phyloP scores from a whole-genome alignment of 2,329 filamentous ascomycete species.

The Chalara sp. region DNA sequence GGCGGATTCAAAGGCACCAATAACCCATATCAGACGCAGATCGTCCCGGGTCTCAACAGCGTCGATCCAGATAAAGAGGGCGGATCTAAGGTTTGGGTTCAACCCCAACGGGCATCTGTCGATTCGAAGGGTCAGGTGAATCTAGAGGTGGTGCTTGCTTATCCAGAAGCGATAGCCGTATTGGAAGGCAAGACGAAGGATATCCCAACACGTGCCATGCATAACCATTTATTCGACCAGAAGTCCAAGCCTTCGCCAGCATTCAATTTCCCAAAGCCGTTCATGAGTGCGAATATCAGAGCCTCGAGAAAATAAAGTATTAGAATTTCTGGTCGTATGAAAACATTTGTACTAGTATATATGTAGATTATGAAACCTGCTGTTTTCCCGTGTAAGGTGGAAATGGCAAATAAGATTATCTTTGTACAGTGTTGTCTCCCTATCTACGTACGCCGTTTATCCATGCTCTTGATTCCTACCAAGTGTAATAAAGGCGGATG shows the following conservation, averaged over 20 bases:
- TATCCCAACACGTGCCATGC: slow-evolving; percentile 6
- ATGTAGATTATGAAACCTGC: background rate
- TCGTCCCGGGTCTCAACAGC: slow-evolving; percentile 12
- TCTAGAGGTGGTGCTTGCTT: slow-evolving; percentile 17
- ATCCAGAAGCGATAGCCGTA: slow-evolving; percentile 22
- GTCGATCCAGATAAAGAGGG: slow-evolving; percentile 24
- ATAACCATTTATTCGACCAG: background rate
- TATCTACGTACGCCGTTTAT: no score
- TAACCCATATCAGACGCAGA: background rate
- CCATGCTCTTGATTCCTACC: no score
- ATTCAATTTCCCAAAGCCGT: no score
- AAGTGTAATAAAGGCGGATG: no score
- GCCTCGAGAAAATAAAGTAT: background rate
- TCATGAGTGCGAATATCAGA: background rate
- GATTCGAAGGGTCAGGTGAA: slow-evolving; percentile 23
- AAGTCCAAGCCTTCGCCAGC: background rate
- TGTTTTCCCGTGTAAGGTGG: background rate
- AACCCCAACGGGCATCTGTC: slow-evolving; percentile 20
- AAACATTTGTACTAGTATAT: background rate
- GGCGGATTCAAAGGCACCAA: slow-evolving; percentile 5
- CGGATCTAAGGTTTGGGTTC: slow-evolving; percentile 25
- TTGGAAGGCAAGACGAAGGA: slow-evolving; percentile 18
- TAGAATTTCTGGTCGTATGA: background rate
- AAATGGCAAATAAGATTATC: no score
- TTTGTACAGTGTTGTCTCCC: no score